Evolutionary conservation across 192 early-diverging fungal genomes (phyloP).

Genomic region (Coemansia erecta): DNA sequence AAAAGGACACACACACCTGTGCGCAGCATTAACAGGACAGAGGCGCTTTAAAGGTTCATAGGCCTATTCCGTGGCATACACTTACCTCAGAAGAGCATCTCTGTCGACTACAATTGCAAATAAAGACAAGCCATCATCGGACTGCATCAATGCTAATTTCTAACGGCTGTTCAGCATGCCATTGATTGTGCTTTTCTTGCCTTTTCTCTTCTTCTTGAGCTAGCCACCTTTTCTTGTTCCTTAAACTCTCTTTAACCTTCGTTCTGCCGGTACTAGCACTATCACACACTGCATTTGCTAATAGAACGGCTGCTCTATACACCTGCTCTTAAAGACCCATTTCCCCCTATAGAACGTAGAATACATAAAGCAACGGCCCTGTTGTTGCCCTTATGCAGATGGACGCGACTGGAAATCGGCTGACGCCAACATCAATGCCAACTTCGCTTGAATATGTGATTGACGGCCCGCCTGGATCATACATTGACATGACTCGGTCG

Average conservation of each 20-base stretch:
- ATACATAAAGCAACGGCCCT: neutral
- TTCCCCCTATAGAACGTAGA: neutral
- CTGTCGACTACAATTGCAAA: too few species aligned
- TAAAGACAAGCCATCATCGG: too few species aligned
- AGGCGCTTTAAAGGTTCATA: too few species aligned
- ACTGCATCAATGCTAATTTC: too few species aligned
- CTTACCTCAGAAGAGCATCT: too few species aligned
- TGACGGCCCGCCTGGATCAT: neutral
- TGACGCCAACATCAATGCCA: conserved; percentile 15
- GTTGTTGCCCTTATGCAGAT: neutral
- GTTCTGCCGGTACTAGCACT: neutral
- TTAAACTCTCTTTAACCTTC: conserved; percentile 1
- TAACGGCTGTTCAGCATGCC: too few species aligned
- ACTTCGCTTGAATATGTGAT: conserved; percentile 12
- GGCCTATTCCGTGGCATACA: too few species aligned
- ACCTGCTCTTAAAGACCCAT: neutral
- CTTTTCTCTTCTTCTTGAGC: neutral
- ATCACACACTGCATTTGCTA: neutral
- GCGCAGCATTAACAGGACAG: too few species aligned
- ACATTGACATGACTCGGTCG: neutral
- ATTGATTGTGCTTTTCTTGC: neutral
- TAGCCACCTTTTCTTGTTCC: neutral
- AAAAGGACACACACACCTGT: too few species aligned
- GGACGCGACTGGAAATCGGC: conserved; percentile 3
- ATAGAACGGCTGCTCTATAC: neutral